Base-by-base conservation (phyloP, 345 rosid species). In the Eucalyptus curtisii region DNA sequence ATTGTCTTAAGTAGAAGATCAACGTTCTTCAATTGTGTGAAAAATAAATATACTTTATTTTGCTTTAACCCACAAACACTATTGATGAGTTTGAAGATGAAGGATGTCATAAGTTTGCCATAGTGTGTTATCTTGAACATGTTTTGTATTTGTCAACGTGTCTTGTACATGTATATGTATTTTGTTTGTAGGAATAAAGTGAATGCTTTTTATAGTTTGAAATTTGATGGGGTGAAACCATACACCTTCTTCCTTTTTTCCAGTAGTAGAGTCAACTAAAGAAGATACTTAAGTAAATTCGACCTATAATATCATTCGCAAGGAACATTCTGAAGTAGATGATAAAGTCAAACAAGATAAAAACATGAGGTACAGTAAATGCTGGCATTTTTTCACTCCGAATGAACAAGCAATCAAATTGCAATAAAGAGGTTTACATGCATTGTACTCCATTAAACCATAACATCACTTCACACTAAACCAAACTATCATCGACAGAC, bases 321-420 rank as follows among this genome's bases (percentile, higher is more conserved):
- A 7, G 53, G 7, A 50, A 16, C 53, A 50, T 50, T 50, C 0
- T 50, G 1, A 50, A 50, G 2, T 0, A 50, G 0, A 50, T 22
- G 0, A 50, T 50, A 3, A 17, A 17, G 22, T 50, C 55, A 50
- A 50, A 50, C 9, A 50, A 50, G 2, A 17, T 50, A 17, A 50
- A 0, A 50, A 50, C 22, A 50, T 17, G 0, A 50, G 52, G 0
- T 49, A 15, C 0, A 1, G 1, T 49, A 15, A 2, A 49, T 49
- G 52, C 52, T 49, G 19, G 1, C 53, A 1, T 17, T 7, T 49
- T 50, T 50, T 50, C 55, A 50, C 55, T 50, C 55, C 4, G 2
- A 50, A 50, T 50, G 0, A 17, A 50, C 9, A 7, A 1, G 55
- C 55, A 50, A 50, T 50, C 22, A 50, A 50, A 50, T 50, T 50